Evolutionary conservation across 192 early-diverging fungal genomes (phyloP), one percentile per base, ranked within the genome.

Genomic region (Linnemannia schmuckeri): DNA sequence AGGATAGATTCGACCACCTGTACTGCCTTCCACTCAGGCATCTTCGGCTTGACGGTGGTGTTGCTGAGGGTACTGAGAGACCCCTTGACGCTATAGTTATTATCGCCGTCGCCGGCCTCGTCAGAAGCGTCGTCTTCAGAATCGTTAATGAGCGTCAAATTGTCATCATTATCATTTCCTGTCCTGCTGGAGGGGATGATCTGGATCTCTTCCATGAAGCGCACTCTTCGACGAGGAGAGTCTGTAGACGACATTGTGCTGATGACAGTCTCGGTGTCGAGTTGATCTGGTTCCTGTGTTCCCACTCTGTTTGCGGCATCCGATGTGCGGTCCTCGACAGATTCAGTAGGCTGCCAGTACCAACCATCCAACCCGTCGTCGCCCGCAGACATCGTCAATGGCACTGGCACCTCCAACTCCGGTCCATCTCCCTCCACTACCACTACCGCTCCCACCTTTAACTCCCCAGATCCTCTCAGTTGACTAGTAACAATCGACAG

Each of bases 261-360:
- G 20, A 24, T 24, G 52, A 10, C 22, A 24, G 52, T 20, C 22
- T 55, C 54, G 54, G 2, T 55, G 41, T 42, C 41, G 12, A 12
- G 47, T 18, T 20, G 47, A 1, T 49, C 47, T 18, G 18, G 0
- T 49, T 20, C 47, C 17, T 49, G 17, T 12, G 13, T 44, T 44
- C 13, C 44, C 44, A 12, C 44, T 44, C 20, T 54, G 52, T 54
- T 18, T 54, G 55, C 22, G 24, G 4, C 1, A 57, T 22, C 55
- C 10, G 44, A 30, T 63, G 22, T 30, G 27, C 30, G 6, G 30
- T 73, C 72, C n/a, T 73, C 72, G n/a, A 73, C 13, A 35, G 72
- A 73, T 27, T 46, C 44, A 44, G 72, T 22, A 22, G 9, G 42
- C 22, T 44, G 72, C 72, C 72, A 73, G 27, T 73, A 73, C 42